phyloP scores from a whole-genome alignment of 2,329 filamentous ascomycete genomes.

The Coniella vitis region DNA sequence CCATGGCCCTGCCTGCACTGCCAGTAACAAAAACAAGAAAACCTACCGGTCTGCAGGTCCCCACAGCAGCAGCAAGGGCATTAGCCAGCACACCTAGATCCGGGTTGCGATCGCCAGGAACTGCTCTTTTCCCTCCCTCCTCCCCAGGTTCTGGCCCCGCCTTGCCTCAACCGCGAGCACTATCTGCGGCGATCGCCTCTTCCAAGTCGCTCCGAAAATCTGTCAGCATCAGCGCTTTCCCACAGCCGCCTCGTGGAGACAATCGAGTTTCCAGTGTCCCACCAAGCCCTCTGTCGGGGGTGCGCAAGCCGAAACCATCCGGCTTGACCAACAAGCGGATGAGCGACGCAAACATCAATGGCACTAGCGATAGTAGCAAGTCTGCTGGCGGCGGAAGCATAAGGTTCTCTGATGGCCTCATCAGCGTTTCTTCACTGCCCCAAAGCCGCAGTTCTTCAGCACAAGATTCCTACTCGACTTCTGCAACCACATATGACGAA shows the following conservation, averaged over 20 bases:
- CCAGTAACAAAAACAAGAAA: constrained; percentile 68
- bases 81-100: constrained; percentile 47
- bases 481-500: constrained; percentile 83
- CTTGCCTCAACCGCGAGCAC: constrained; percentile 49
- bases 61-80: constrained; percentile 35
- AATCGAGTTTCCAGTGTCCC: constrained; percentile 54
- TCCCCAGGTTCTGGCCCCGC: constrained; percentile 46
- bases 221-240: constrained; percentile 90
- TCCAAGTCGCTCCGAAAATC: constrained; percentile 75
- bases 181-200: constrained; percentile 46
- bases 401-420: constrained; percentile 66
- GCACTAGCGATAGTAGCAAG: constrained; percentile 69
- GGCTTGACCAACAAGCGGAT: constrained; percentile 48
- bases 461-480: constrained; percentile 87
- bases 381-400: constrained; percentile 56
- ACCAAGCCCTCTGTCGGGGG: constrained; percentile 49
- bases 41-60: constrained; percentile 26
- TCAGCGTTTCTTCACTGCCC: constrained; percentile 73
- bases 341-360: constrained; percentile 64
- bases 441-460: constrained; percentile 89
- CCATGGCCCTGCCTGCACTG: constrained; percentile 64
- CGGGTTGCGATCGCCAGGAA: constrained; percentile 53
- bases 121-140: constrained; percentile 42
- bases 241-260: constrained; percentile 72
- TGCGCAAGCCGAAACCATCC: constrained; percentile 49